Evolutionary conservation across 352 stramenopile species (phyloP).

Genomic region (Phytophthora foliorum): DNA sequence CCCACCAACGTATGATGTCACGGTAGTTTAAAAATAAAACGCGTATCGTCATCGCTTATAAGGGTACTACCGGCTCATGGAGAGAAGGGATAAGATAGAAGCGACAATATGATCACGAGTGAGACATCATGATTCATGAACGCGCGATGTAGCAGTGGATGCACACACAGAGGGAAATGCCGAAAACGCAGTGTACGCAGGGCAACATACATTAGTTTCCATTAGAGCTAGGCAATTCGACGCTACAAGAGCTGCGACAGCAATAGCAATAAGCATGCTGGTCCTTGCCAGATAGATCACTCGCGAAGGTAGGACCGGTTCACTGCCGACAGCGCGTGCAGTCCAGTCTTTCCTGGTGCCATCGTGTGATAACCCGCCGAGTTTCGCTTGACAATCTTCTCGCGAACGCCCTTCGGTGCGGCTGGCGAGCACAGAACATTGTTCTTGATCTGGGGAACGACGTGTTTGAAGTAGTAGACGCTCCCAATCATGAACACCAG

Average conservation of each 20-base stretch:
- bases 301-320: constrained; percentile 12
- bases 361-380: constrained; percentile 22
- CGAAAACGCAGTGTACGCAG: too few relatives aligned
- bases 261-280: background rate
- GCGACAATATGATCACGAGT: too few relatives aligned
- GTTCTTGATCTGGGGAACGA: constrained; percentile 38
- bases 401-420: constrained; percentile 35
- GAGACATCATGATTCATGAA: too few relatives aligned
- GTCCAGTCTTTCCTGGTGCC: constrained; percentile 15
- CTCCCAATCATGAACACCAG: constrained; percentile 60
- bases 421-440: constrained; percentile 28
- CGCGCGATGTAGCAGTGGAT: too few relatives aligned
- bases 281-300: background rate
- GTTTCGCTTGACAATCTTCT: constrained; percentile 39
- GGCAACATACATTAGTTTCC: too few relatives aligned
- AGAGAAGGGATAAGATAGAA: too few relatives aligned
- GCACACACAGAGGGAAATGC: too few relatives aligned
- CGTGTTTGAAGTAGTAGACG: constrained; percentile 52
- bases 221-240: constrained; percentile 5
- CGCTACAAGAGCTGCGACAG: background rate
- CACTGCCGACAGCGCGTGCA: constrained; percentile 16
- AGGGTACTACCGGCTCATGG: too few relatives aligned
- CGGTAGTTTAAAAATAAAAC: background rate
- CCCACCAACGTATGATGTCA: constrained; percentile 1
- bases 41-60: background rate